Evolutionary conservation across 75 land plant genomes (phyloP), one percentile per base, ranked within the genome.

Genomic region (Cupressus sempervirens): DNA sequence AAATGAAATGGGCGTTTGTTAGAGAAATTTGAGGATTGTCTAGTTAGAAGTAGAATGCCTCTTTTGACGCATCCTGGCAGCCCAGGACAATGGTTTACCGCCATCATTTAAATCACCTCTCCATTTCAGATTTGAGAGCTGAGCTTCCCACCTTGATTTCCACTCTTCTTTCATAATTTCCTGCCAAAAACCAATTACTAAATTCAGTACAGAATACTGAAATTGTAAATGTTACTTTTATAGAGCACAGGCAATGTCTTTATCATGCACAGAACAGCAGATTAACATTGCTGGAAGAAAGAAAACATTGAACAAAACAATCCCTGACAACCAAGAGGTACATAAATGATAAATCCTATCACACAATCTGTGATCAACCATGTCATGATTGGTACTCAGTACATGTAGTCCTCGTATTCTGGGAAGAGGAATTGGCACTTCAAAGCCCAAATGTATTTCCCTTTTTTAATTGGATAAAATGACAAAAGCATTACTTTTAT

Each of bases 101-200:
- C 35, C 56, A 45, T 81, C 36, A 12, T 81, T 30, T 0, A 45
- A 48, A 20, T 45, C 56, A 3, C 56, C 45, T 52, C 32, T 81
- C 11, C 18, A 48, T n/a, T 81, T 81, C 32, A 81, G 32, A 5
- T 48, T 45, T 20, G 35, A 46, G 45, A 81, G 58, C 56, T 81
- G 58, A 48, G 7, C 12, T 81, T 81, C 36, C 83, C 58, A 52
- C 46, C 56, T 81, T n/a, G 83, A 50, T 81, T 32, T 81, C 83
- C 83, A 81, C 1, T 52, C 20, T 81, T 81, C 83, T 45, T n/a
- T 81, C 6, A 14, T 54, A 81, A 52, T 18, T 9, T 46, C 56
- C 83, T 52, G 72, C 72, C 8, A 67, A 30, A 67, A 7, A 26
- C 7, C 70, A 67, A 67, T 67, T 67, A 5, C 30, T 7, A 23